phyloP scores from a whole-genome alignment of 2,329 filamentous ascomycete species.

The Cladosporium sp. region DNA sequence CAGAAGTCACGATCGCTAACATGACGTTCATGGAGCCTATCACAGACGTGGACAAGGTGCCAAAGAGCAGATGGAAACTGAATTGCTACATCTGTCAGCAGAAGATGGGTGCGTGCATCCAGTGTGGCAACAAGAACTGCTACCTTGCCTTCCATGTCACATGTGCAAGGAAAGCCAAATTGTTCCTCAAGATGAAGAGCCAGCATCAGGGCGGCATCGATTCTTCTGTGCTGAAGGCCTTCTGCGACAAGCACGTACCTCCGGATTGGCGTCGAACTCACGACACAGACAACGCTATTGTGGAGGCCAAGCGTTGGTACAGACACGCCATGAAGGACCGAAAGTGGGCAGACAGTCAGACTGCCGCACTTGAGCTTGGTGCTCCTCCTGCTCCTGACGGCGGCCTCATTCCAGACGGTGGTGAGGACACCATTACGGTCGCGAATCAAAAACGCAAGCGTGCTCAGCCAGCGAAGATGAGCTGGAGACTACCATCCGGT shows the following conservation, averaged over 20 bases:
- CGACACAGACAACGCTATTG: slow-evolving; percentile 75
- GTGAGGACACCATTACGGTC: slow-evolving; percentile 55
- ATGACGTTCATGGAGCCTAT: slow-evolving; percentile 98
- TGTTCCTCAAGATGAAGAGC: slow-evolving; percentile 97
- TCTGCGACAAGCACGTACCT: slow-evolving; percentile 93
- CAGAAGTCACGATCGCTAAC: slow-evolving; percentile 92
- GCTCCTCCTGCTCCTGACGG: slow-evolving; percentile 56
- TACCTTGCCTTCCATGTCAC: slow-evolving; percentile 98
- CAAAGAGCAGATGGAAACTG: slow-evolving; percentile 81
- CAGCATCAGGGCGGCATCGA: slow-evolving; percentile 79
- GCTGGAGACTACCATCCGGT: slow-evolving; percentile 91
- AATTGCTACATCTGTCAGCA: slow-evolving; percentile 96
- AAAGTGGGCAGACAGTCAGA: slow-evolving; percentile 89
- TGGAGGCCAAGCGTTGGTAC: slow-evolving; percentile 85
- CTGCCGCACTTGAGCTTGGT: slow-evolving; percentile 77
- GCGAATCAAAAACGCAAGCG: slow-evolving; percentile 62
- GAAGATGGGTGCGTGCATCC: slow-evolving; percentile 96
- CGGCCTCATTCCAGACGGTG: slow-evolving; percentile 44
- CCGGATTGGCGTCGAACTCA: slow-evolving; percentile 85
- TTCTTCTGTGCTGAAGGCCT: slow-evolving; percentile 82
- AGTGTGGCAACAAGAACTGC: slow-evolving; percentile 96
- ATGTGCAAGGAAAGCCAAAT: slow-evolving; percentile 80
- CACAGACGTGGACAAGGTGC: slow-evolving; percentile 96
- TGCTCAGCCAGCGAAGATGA: slow-evolving; percentile 59
- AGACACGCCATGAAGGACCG: slow-evolving; percentile 83